Evolutionary conservation across 257 asterid species (phyloP).

Genomic region (Lycium barbarum): DNA sequence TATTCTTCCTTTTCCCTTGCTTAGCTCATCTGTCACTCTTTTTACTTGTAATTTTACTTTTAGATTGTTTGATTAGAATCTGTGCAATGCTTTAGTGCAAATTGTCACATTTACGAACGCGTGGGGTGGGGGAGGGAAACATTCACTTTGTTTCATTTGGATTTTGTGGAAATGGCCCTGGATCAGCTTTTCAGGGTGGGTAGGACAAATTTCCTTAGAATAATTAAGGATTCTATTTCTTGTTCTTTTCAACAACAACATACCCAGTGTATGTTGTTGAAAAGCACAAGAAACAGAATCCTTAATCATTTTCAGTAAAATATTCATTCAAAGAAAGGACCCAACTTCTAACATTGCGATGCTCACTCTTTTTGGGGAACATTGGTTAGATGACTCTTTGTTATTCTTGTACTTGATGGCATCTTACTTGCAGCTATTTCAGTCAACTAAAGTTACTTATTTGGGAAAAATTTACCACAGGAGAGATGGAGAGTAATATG

Average conservation of each 20-base stretch:
- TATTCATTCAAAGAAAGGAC: neutral
- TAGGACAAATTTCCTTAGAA: conserved; percentile 4
- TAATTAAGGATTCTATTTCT: conserved; percentile 3
- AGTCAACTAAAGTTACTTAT: neutral
- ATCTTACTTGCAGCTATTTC: neutral
- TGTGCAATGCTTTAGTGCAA: neutral
- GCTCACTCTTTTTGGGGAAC: neutral
- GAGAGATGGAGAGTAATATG: neutral
- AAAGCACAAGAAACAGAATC: too few species aligned
- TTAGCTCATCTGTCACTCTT: neutral
- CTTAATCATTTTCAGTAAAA: neutral
- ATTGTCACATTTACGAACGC: neutral
- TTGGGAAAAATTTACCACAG: neutral
- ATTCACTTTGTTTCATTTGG: neutral
- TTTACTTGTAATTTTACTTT: neutral
- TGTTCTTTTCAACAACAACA: neutral
- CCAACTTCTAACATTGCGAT: neutral
- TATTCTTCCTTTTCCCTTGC: neutral
- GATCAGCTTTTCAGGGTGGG: neutral
- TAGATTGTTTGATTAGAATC: conserved; percentile 13
- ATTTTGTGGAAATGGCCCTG: neutral
- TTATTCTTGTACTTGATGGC: neutral
- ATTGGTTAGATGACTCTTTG: neutral
- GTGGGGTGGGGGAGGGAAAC: neutral
- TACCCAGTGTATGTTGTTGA: too few species aligned